Base-by-base conservation (phyloP, 352 stramenopile species). In the Phytophthora fragariae region DNA sequence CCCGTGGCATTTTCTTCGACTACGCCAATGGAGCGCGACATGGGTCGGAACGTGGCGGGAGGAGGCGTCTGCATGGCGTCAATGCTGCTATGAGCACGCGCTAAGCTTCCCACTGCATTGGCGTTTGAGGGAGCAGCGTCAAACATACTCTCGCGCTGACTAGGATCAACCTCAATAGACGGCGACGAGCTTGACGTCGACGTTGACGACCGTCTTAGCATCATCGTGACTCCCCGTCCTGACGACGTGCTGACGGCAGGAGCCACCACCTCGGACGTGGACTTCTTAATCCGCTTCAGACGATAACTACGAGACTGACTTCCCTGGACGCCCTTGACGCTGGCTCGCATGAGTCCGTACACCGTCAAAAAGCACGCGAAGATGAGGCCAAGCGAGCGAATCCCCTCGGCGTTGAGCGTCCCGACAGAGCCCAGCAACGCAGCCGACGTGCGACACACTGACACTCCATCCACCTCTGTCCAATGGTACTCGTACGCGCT, bases 281-380 rank as follows among this genome's bases (percentile, higher is more conserved):
- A 86, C 61, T 86, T 86, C 57, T 81, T 78, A 35, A 90, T 90
- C 29, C 78, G 72, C 50, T 85, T 85, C 2, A 90, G 71, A 4
- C 82, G 82, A 67, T 74, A 77, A 39, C 68, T 85, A 54, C 82
- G 82, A 59, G 82, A 84, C 27, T 82, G 78, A 2, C 78, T 90
- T 47, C 75, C 70, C 60, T 90, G 82, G 24, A 88, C 74, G 31
- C 82, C 62, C 76, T 78, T 85, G 41, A 88, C 78, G 56, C 74
- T 90, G 2, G 76, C 79, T 6, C 82, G 82, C 76, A 88, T 86
- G 54, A 88, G 73, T 3, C 73, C 80, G 60, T 86, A 90, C 5
- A 88, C 80, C 10, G 78, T 85, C 49, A 90, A 73, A 58, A 90
- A 88, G 66, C 80, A 90, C 29, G 80, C 76, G 29, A 80, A 80